phyloP scores from a whole-genome alignment of 805 yeast genomes.

The Starmera dryadoides region DNA sequence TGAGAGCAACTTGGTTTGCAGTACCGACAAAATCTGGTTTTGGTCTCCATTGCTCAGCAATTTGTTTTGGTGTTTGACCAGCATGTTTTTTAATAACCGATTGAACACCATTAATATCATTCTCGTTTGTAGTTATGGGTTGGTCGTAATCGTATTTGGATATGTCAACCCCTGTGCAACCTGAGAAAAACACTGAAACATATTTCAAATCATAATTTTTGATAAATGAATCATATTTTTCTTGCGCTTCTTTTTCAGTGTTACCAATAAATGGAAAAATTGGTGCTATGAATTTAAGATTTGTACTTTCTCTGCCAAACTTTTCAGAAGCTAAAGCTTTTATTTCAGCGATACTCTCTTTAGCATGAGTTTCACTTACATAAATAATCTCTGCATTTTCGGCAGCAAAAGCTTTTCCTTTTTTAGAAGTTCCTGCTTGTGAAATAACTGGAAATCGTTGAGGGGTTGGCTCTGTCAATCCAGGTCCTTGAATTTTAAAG shows the following conservation, averaged over 20 bases:
- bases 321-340: constrained; percentile 24
- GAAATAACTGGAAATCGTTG: constrained; percentile 35
- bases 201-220: constrained; percentile 27
- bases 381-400: constrained; percentile 33
- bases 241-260: constrained; percentile 32
- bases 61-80: constrained; percentile 8
- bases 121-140: constrained; percentile 21
- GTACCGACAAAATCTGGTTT: constrained; percentile 2
- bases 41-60: constrained; percentile 17
- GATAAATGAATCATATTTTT: constrained; percentile 22
- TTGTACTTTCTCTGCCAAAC: constrained; percentile 26
- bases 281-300: constrained; percentile 29
- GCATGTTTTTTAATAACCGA: constrained; percentile 26
- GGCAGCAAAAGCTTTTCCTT: constrained; percentile 33
- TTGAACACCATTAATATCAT: constrained; percentile 27
- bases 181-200: constrained; percentile 34
- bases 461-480: constrained; percentile 30
- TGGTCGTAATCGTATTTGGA: constrained; percentile 27
- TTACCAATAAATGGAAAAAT: constrained; percentile 27
- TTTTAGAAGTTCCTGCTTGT: constrained; percentile 34
- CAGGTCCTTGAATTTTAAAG: constrained; percentile 31
- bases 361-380: constrained; percentile 24
- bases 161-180: constrained; percentile 38
- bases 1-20: constrained; percentile 21
- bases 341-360: constrained; percentile 22